Evolutionary conservation across 2,329 filamentous ascomycete genomes (phyloP), one percentile per base, ranked within the genome.

Genomic region (Pyrenophora tritici-repentis): DNA sequence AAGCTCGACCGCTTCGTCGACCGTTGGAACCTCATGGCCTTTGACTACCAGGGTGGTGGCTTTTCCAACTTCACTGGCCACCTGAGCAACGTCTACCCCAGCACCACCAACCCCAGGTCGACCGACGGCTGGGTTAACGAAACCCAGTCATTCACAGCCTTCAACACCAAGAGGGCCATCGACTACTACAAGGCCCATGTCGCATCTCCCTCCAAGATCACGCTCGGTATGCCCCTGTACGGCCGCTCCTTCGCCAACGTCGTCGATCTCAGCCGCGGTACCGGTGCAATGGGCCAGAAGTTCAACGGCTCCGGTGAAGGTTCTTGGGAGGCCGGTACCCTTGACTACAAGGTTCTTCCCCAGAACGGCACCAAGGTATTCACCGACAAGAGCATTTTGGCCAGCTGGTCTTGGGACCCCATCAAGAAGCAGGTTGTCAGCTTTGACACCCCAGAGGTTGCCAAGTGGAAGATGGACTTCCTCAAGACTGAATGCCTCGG

Each of bases 11-110:
- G 60, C 1, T 72, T 76, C 44, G 63, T 80, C 29, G 75, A 78
- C 61, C 75, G 75, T 59, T 80, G 75, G 72, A 79, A 80, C 51
- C 73, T 91, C 31, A 95, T 95, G 90, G 75, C 77, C 0, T 79
- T 79, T 45, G 77, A 79, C 55, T 79, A 77, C 58, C 86, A 90
- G 9, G 92, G 93, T 1, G 49, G 54, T 8, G 88, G 86, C 2
- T 97, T 91, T 90, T 89, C 91, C 65, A 65, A 76, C n/a, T 73
- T 70, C 14, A 81, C 89, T 1, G 91, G 88, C 6, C 67, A 70
- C 47, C 42, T 59, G 18, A 65, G 60, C 54, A 70, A 70, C 49
- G 57, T 66, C 6, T 65, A 66, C 39, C 37, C 58, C 4, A 65
- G 62, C 31, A 53, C 41, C 32, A 46, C 22, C 29, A 58, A 60